Percentiles rank a stretch among this genome's conserved stretches.
Evolutionary conservation across 768 basidiomycete species (phyloP).

Genomic region (Boletus rufocinnamomeus): DNA sequence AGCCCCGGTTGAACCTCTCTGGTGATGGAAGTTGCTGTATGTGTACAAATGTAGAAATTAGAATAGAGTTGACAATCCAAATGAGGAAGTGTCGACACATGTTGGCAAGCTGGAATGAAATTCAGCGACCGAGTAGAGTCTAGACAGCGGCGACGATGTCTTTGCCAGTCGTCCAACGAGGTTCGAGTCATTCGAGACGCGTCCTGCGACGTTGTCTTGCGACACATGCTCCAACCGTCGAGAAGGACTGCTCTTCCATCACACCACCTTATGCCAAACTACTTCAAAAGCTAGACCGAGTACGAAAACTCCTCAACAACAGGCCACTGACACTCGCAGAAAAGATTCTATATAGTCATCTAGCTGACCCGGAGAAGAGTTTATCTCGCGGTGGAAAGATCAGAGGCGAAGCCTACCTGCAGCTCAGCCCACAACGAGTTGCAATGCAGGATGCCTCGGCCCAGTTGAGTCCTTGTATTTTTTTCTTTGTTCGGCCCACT

Average conservation of each 20-base stretch:
- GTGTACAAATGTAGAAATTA: neutral
- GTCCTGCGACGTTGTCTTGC: conserved; percentile 38
- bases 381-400: conserved; percentile 65
- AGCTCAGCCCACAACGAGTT: conserved; percentile 88
- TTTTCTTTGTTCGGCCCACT: conserved; percentile 7
- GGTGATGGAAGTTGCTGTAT: conserved; percentile 45
- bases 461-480: conserved; percentile 57
- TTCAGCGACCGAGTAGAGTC: neutral
- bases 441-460: conserved; percentile 97
- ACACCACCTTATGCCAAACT: conserved; percentile 83
- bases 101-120: too few relatives aligned
- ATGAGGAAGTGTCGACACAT: neutral
- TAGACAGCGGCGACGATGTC: conserved; percentile 22
- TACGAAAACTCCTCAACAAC: conserved; percentile 65
- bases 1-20: conserved; percentile 50
- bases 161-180: conserved; percentile 21
- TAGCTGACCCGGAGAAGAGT: conserved; percentile 74
- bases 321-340: conserved; percentile 92
- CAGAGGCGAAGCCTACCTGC: conserved; percentile 87
- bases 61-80: neutral
- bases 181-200: conserved; percentile 11
- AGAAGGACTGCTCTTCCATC: conserved; percentile 69
- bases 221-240: conserved; percentile 42
- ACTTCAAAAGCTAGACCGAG: conserved; percentile 66
- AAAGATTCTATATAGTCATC: conserved; percentile 95